phyloP scores from a whole-genome alignment of 2,329 filamentous ascomycete species.

The Lasiodiplodia sp. region DNA sequence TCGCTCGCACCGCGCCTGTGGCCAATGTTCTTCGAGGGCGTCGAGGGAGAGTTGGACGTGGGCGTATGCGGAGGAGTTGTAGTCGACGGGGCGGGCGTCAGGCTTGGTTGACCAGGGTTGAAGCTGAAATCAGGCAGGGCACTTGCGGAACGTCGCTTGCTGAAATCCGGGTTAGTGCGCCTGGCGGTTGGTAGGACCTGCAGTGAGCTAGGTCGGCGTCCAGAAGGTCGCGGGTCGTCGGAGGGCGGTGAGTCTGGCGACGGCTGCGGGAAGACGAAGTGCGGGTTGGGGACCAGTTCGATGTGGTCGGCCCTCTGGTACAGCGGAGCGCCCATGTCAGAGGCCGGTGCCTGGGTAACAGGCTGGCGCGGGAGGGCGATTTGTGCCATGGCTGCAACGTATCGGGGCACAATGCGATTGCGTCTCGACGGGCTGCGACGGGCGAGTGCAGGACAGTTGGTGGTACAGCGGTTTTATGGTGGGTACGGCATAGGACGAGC shows the following conservation, averaged over 20 bases:
- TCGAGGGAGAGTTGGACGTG: slow-evolving; percentile 43
- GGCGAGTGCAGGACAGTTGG: slow-evolving; percentile 24
- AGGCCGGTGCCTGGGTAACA: slow-evolving; percentile 42
- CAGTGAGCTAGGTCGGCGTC: slow-evolving; percentile 47
- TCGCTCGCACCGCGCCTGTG: slow-evolving; percentile 84
- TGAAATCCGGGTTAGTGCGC: slow-evolving; percentile 40
- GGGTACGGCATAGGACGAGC: slow-evolving; percentile 24
- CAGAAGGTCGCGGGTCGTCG: slow-evolving; percentile 41
- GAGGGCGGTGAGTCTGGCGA: slow-evolving; percentile 40
- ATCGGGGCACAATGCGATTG: slow-evolving; percentile 26
- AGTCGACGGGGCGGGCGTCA: slow-evolving; percentile 33
- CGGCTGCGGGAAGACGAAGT: slow-evolving; percentile 57
- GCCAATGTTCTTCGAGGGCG: slow-evolving; percentile 64
- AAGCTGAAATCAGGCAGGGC: slow-evolving; percentile 58
- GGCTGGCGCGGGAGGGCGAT: slow-evolving; percentile 50
- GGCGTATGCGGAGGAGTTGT: slow-evolving; percentile 50
- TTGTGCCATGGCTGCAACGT: slow-evolving; percentile 42
- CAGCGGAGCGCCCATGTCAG: slow-evolving; percentile 33
- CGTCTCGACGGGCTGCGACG: slow-evolving; percentile 16
- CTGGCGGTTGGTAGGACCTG: slow-evolving; percentile 44
- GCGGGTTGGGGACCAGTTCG: slow-evolving; percentile 56
- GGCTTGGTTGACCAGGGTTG: slow-evolving; percentile 49
- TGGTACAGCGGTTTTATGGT: slow-evolving; percentile 23
- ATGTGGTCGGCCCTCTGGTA: slow-evolving; percentile 39
- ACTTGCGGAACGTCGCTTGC: slow-evolving; percentile 51